Conservation (phyloP, 169 alveolate species). For the Plasmodium knowlesi region DNA sequence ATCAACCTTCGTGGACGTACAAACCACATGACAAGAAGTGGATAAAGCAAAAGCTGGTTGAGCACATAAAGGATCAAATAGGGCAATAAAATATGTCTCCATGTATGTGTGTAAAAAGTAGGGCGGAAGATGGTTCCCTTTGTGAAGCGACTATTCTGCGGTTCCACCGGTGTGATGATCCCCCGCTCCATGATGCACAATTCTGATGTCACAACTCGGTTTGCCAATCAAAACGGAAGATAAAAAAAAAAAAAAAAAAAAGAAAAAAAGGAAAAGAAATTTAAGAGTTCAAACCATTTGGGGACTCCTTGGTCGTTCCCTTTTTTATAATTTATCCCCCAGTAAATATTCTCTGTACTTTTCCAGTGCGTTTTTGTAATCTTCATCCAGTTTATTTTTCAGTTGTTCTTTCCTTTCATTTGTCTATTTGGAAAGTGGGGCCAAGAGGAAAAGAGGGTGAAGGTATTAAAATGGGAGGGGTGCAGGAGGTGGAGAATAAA, state of each 20-base stretch:
- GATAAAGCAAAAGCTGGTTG: constrained; percentile 75
- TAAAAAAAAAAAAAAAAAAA: too few relatives aligned
- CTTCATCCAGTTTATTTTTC: constrained; percentile 59
- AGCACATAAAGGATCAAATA: constrained; percentile 73
- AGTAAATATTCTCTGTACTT: constrained; percentile 64
- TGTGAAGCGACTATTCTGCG: constrained; percentile 1
- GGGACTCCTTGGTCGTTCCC: not conserved
- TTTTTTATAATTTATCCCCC: constrained; percentile 47
- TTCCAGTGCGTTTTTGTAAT: constrained; percentile 58
- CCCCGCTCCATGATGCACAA: not conserved
- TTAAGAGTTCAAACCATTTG: not conserved
- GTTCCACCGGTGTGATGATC: not conserved
- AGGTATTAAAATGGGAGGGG: not conserved
- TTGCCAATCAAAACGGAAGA: not conserved
- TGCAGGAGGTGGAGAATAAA: not conserved
- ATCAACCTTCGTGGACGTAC: constrained; percentile 55
- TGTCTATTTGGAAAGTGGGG: constrained; percentile 27
- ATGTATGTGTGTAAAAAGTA: constrained; percentile 1
- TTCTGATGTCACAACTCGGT: not conserved
- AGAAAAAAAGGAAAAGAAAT: not conserved
- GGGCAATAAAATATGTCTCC: constrained; percentile 18
- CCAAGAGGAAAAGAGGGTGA: constrained; percentile 5
- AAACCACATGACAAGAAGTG: constrained; percentile 72
- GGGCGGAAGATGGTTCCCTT: not conserved
- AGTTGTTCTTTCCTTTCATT: constrained; percentile 71